phyloP scores from a whole-genome alignment of 2,329 filamentous ascomycete genomes.

The Penicillium sp. region DNA sequence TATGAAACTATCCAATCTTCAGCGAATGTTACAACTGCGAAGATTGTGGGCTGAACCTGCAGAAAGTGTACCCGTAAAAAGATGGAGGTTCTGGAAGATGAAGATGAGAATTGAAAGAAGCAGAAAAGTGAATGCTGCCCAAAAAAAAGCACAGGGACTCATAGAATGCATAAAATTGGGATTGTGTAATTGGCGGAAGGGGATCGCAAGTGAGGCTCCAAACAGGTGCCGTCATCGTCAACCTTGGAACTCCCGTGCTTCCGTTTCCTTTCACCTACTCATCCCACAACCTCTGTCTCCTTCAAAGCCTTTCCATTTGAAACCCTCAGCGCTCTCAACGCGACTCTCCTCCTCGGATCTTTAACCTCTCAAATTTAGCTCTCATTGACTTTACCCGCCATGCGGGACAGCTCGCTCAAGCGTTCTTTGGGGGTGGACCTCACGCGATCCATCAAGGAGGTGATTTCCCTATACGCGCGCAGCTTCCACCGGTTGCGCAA shows the following conservation, averaged over 20 bases:
- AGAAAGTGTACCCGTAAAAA: too few species aligned
- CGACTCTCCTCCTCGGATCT: not conserved
- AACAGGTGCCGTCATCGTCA: slow-evolving; percentile 25
- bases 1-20: too few species aligned
- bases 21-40: too few species aligned
- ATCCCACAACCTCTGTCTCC: not conserved
- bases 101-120: too few species aligned
- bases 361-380: not conserved
- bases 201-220: slow-evolving; percentile 11
- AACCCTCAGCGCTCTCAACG: too few species aligned
- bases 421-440: slow-evolving; percentile 46
- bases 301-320: too few species aligned
- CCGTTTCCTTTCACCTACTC: slow-evolving; percentile 8
- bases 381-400: slow-evolving; percentile 20
- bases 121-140: too few species aligned
- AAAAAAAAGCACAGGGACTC: too few species aligned
- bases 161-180: too few species aligned
- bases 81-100: too few species aligned
- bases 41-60: too few species aligned
- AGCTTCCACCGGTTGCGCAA: not conserved
- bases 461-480: slow-evolving; percentile 20
- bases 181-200: too few species aligned
- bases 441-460: slow-evolving; percentile 43
- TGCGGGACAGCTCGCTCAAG: slow-evolving; percentile 46
- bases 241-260: slow-evolving; percentile 11